Percentiles rank a stretch among this genome's conserved stretches.
phyloP scores from a whole-genome alignment of 2,329 filamentous ascomycete genomes.

The Claviceps quebecensis region DNA sequence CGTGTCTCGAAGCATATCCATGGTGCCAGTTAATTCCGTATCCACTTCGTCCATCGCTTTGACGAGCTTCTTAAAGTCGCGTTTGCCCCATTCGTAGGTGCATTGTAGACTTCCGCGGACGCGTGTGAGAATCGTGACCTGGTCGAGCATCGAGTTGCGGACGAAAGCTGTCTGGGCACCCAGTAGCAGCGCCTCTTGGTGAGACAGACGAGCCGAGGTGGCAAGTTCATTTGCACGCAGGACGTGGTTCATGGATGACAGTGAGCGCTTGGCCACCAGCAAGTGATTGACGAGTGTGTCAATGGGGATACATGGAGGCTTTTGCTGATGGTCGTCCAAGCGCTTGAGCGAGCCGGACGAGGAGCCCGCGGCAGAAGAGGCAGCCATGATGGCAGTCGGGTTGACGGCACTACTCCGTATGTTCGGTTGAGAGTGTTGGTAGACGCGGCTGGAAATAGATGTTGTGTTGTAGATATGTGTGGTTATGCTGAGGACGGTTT shows the following conservation, averaged over 20 bases:
- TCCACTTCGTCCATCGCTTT: conserved; percentile 54
- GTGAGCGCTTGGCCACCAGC: conserved; percentile 72
- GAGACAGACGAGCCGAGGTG: conserved; percentile 54
- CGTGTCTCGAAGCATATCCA: conserved; percentile 49
- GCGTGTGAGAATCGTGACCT: conserved; percentile 36
- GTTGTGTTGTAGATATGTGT: not conserved
- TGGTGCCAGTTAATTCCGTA: conserved; percentile 48
- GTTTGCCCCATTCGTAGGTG: conserved; percentile 43
- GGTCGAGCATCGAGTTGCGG: conserved; percentile 43
- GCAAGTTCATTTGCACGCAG: conserved; percentile 80
- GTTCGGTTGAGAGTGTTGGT: not conserved
- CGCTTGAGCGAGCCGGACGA: conserved; percentile 21
- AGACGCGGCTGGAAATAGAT: not conserved
- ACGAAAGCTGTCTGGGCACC: conserved; percentile 57
- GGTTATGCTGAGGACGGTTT: not conserved
- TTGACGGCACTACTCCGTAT: not conserved
- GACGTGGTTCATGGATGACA: conserved; percentile 71
- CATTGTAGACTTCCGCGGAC: conserved; percentile 37
- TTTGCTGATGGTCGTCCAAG: conserved; percentile 12
- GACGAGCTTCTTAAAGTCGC: conserved; percentile 48
- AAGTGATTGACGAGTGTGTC: conserved; percentile 75
- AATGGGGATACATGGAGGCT: conserved; percentile 27
- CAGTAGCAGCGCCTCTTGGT: conserved; percentile 68
- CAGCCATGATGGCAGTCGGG: conserved; percentile 17
- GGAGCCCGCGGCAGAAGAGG: conserved; percentile 21